Percentiles rank a stretch among this genome's conserved stretches.
Evolutionary conservation across 768 basidiomycete genomes (phyloP).

Genomic region (Xerocomellus chrysenteron): DNA sequence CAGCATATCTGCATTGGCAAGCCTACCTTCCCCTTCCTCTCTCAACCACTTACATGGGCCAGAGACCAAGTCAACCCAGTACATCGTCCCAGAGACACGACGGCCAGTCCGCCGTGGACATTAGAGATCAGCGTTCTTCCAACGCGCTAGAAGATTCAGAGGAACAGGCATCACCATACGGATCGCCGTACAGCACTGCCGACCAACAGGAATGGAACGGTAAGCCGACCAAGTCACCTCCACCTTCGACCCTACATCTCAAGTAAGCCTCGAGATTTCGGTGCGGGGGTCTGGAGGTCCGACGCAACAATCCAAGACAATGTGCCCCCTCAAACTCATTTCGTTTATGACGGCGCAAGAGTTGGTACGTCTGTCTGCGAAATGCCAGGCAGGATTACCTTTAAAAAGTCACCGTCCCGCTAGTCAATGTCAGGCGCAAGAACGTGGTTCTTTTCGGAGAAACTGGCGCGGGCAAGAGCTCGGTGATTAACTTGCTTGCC

Average conservation of each 20-base stretch:
- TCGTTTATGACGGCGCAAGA: not conserved
- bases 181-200: too few relatives aligned
- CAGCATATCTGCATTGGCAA: too few relatives aligned
- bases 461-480: slow-evolving; percentile 10
- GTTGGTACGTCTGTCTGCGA: not conserved
- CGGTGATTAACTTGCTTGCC: slow-evolving; percentile 10
- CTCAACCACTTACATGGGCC: too few relatives aligned
- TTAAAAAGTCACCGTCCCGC: too few relatives aligned
- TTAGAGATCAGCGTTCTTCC: too few relatives aligned
- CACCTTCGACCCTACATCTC: not conserved
- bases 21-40: too few relatives aligned
- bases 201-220: not conserved
- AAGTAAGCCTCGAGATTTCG: not conserved
- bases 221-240: not conserved
- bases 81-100: too few relatives aligned
- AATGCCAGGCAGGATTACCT: not conserved
- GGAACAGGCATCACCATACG: not conserved
- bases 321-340: not conserved
- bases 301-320: not conserved
- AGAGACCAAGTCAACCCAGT: too few relatives aligned
- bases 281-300: not conserved
- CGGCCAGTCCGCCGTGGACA: too few relatives aligned
- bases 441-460: slow-evolving; percentile 11
- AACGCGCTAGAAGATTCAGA: too few relatives aligned
- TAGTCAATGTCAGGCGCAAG: not conserved